Evolutionary conservation across 2,329 filamentous ascomycete species (phyloP).

Genomic region (Septoria linicola): DNA sequence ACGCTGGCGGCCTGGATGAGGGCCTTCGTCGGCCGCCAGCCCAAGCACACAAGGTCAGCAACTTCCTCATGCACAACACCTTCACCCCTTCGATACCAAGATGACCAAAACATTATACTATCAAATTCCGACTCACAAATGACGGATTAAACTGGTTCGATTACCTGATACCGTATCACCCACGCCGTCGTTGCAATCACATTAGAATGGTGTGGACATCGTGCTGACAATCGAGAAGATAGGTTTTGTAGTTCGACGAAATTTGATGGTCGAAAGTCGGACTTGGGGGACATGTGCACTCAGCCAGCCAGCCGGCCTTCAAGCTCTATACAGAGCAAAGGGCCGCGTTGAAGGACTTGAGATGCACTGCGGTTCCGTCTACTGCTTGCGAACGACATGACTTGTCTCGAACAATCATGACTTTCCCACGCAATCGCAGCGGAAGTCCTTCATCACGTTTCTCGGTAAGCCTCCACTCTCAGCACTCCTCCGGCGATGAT

Average conservation of each 20-base stretch:
- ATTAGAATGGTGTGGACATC: not conserved
- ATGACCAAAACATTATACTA: conserved; percentile 51
- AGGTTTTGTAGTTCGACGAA: too few relatives aligned
- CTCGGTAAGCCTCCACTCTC: conserved; percentile 33
- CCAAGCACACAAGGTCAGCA: conserved; percentile 12
- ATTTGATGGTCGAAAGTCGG: too few relatives aligned
- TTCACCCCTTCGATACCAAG: conserved; percentile 34
- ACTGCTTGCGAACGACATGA: too few relatives aligned
- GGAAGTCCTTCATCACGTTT: not conserved
- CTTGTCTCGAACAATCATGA: too few relatives aligned
- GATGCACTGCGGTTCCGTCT: too few relatives aligned
- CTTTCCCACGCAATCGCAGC: too few relatives aligned
- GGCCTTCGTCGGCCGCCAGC: not conserved
- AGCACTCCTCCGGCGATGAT: conserved; percentile 54
- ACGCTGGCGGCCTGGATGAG: conserved; percentile 1
- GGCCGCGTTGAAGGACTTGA: too few relatives aligned
- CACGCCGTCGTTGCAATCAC: not conserved
- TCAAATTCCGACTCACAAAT: conserved; percentile 50
- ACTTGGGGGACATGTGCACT: too few relatives aligned
- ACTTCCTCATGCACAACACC: not conserved
- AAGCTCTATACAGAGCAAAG: too few relatives aligned
- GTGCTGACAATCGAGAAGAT: conserved; percentile 29
- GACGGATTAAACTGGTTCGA: conserved; percentile 50
- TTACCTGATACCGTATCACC: conserved; percentile 42
- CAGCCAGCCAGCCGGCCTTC: too few relatives aligned